phyloP scores from a whole-genome alignment of 805 yeast species.

The Saturnispora quitensis region DNA sequence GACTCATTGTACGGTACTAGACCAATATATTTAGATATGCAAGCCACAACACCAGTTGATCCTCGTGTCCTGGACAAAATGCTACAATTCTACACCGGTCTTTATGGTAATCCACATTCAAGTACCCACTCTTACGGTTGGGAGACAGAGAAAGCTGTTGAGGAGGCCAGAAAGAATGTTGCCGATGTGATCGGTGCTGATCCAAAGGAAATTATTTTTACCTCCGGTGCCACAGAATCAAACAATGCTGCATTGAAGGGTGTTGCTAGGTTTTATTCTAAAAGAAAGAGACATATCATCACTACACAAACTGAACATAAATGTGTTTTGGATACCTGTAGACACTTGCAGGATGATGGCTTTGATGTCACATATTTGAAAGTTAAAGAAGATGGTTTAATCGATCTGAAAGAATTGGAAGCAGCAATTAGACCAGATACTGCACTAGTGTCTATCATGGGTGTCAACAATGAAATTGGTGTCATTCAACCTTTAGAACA shows the following conservation, averaged over 20 bases:
- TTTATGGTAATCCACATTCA: conserved; percentile 97
- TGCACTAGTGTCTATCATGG: conserved; percentile 85
- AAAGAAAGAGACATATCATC: conserved; percentile 86
- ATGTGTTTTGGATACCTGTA: conserved; percentile 95
- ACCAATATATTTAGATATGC: conserved; percentile 95
- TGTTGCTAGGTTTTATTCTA: conserved; percentile 85
- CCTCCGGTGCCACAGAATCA: conserved; percentile 96
- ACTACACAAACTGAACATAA: conserved; percentile 97
- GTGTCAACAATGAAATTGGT: conserved; percentile 97
- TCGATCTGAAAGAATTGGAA: conserved; percentile 69
- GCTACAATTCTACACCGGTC: conserved; percentile 80
- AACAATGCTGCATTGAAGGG: conserved; percentile 95
- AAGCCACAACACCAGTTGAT: conserved; percentile 97
- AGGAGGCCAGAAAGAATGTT: conserved; percentile 70
- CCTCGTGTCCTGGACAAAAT: conserved; percentile 90
- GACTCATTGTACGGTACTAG: conserved; percentile 51
- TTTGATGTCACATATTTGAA: conserved; percentile 91
- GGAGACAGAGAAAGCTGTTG: conserved; percentile 94
- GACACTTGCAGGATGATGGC: conserved; percentile 93
- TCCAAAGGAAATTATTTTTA: conserved; percentile 92
- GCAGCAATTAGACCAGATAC: conserved; percentile 86
- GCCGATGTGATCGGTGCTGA: conserved; percentile 87
- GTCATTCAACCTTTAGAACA: conserved; percentile 94
- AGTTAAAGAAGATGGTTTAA: conserved; percentile 66
- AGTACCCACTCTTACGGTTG: conserved; percentile 97